Evolutionary conservation across 495 filamentous ascomycete species (phyloP), one percentile per base, ranked within the genome.

Genomic region (Tuber microsphaerosporum): DNA sequence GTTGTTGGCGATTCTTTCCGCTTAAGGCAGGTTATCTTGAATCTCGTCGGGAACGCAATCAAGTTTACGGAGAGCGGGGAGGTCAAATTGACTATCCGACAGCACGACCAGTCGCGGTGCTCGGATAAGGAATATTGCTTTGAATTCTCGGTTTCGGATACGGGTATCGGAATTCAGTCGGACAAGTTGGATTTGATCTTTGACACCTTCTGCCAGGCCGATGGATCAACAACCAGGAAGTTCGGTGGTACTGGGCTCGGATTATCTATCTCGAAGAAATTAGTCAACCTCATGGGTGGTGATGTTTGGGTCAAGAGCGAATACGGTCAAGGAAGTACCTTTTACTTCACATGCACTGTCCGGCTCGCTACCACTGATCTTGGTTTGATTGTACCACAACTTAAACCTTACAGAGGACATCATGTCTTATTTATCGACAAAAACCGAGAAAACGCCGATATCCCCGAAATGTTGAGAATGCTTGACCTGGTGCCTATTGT

Each of bases 41-140:
- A 93, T 83, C 85, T 93, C 22, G 91, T 93, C 20, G 91, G 91
- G 75, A 93, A 93, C 75, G 91, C 92, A 42, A 92, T 93, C 85
- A 99, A 99, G 82, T 99, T 99, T 84, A 99, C 95, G 10, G 96
- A 99, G 82, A 91, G 94, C 81, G 95, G 95, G 46, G 94, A 98
- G 84, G 96, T 99, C 78, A 96, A 94, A 83, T 89, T 99, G 69
- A 93, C 91, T 3, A 98, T 99, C 79, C 89, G 90, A 71, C 92
- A 94, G 84, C 90, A 91, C 14, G 86, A 89, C 65, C 89, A 90
- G 46, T 89, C 90, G 48, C 87, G 89, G 71, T 92, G 89, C 80
- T 87, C 87, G 2, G 86, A 87, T 39, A 89, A 91, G 77, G 92
- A 97, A 82, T 97, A 96, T 81, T 92, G 93, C 20, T 95, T 97